These are phyloP conservation scores for Pythium brachiatum DNA, from an alignment of 352 stramenopile genomes.

Conservation along the genomic window DNA sequence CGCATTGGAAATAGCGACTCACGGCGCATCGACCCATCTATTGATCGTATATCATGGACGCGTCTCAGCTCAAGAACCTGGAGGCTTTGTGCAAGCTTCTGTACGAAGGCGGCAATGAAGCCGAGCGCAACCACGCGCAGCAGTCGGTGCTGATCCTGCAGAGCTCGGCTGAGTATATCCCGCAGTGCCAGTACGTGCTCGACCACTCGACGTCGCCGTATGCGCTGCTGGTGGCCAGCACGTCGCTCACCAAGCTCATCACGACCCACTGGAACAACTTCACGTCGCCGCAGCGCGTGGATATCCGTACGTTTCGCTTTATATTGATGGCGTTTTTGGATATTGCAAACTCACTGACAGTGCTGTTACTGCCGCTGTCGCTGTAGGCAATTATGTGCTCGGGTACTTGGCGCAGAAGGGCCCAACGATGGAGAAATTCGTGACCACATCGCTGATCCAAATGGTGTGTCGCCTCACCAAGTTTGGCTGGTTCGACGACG, in stretches of 20 bases:
- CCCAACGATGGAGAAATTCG: constrained; percentile 93
- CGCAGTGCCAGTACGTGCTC: constrained; percentile 98
- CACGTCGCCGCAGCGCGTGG: constrained; percentile 80
- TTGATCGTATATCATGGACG: constrained; percentile 52
- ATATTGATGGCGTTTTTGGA: neutral
- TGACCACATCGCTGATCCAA: constrained; percentile 95
- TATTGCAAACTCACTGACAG: neutral
- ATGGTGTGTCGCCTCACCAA: constrained; percentile 98
- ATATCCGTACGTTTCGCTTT: constrained; percentile 80
- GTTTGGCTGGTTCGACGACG: constrained; percentile 99
- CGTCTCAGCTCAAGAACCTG: constrained; percentile 71
- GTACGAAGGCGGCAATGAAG: constrained; percentile 76
- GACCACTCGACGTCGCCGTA: constrained; percentile 96
- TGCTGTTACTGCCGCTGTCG: neutral
- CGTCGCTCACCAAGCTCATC: constrained; percentile 96
- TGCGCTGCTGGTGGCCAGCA: constrained; percentile 95
- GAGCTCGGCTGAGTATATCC: constrained; percentile 96
- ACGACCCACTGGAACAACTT: constrained; percentile 96
- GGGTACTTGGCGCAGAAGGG: constrained; percentile 96
- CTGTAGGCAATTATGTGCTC: constrained; percentile 95
- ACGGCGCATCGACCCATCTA: constrained; percentile 3
- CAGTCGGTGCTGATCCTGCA: constrained; percentile 84
- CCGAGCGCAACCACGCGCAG: constrained; percentile 72
- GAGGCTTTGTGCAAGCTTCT: constrained; percentile 76
- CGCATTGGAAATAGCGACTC: constrained; percentile 1